phyloP scores from a whole-genome alignment of 768 basidiomycete genomes.

The Hericium coralloides region DNA sequence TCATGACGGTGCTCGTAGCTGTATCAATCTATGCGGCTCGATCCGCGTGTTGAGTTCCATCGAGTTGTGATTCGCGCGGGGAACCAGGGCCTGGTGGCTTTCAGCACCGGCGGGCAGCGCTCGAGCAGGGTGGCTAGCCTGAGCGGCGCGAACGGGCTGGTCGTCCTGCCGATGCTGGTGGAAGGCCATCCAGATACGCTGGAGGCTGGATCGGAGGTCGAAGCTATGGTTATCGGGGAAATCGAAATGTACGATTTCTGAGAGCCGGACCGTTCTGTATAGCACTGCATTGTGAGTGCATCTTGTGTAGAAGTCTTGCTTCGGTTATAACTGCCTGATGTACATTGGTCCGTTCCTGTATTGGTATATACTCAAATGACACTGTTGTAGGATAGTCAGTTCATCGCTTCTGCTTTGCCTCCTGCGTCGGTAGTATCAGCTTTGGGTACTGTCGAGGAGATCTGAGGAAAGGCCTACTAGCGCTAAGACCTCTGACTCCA shows the following conservation, averaged over 20 bases:
- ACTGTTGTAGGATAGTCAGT: not conserved
- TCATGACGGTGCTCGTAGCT: conserved; percentile 31
- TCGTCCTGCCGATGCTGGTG: conserved; percentile 48
- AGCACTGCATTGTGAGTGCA: not conserved
- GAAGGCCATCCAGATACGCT: conserved; percentile 27
- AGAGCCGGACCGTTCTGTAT: not conserved
- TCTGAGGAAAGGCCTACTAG: conserved; percentile 30
- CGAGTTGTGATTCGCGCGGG: conserved; percentile 52
- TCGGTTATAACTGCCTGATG: no score
- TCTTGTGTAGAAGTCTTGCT: not conserved
- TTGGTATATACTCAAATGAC: not conserved
- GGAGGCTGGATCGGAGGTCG: conserved; percentile 44
- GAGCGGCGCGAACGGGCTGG: conserved; percentile 72
- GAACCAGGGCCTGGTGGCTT: conserved; percentile 45
- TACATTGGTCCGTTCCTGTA: no score
- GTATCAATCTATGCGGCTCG: conserved; percentile 53
- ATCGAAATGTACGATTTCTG: conserved; percentile 24
- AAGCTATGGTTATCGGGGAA: conserved; percentile 66
- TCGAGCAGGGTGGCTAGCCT: conserved; percentile 78
- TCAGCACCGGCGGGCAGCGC: conserved; percentile 80
- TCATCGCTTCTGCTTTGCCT: conserved; percentile 13
- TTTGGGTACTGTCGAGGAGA: not conserved
- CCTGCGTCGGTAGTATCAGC: not conserved
- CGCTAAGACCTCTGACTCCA: conserved; percentile 55
- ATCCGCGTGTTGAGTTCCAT: conserved; percentile 76